Percentiles rank a stretch among this genome's conserved stretches.
These are phyloP conservation scores for Metarhizium sp. DNA, from an alignment of 2,329 filamentous ascomycete species.

Conservation along the genomic window DNA sequence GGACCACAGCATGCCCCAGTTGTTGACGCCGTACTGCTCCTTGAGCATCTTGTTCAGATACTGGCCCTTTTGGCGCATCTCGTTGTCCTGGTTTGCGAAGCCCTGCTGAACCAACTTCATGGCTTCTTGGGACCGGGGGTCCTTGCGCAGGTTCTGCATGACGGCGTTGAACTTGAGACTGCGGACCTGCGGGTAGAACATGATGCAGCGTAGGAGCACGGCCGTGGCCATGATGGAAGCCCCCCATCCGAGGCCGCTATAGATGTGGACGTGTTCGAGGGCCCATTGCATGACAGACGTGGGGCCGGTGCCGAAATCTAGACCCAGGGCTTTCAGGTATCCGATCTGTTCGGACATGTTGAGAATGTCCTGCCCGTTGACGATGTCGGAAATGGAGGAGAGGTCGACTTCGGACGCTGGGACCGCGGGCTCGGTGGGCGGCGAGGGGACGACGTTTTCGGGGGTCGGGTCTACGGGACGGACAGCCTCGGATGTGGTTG, in stretches of 20 bases:
- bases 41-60: slow-evolving; percentile 26
- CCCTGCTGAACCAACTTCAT: slow-evolving; percentile 41
- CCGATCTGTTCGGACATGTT: slow-evolving; percentile 67
- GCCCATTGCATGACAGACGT: slow-evolving; percentile 64
- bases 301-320: slow-evolving; percentile 81
- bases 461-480: slow-evolving; percentile 4
- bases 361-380: slow-evolving; percentile 35
- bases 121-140: slow-evolving; percentile 41
- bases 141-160: slow-evolving; percentile 45
- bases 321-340: slow-evolving; percentile 70
- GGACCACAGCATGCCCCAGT: slow-evolving; percentile 26
- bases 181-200: slow-evolving; percentile 52
- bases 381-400: slow-evolving; percentile 22
- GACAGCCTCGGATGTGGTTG: slow-evolving; percentile 10
- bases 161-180: slow-evolving; percentile 36
- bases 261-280: slow-evolving; percentile 77
- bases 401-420: slow-evolving; percentile 23
- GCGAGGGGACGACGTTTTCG: slow-evolving; percentile 8
- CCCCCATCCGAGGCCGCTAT: slow-evolving; percentile 72
- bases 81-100: slow-evolving; percentile 31
- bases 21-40: slow-evolving; percentile 25
- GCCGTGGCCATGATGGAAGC: slow-evolving; percentile 59
- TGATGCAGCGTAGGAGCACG: slow-evolving; percentile 50
- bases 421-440: slow-evolving; percentile 13
- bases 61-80: slow-evolving; percentile 25